Evolutionary conservation across 805 yeast species (phyloP).

Genomic region (Zygotorulaspora florentina): DNA sequence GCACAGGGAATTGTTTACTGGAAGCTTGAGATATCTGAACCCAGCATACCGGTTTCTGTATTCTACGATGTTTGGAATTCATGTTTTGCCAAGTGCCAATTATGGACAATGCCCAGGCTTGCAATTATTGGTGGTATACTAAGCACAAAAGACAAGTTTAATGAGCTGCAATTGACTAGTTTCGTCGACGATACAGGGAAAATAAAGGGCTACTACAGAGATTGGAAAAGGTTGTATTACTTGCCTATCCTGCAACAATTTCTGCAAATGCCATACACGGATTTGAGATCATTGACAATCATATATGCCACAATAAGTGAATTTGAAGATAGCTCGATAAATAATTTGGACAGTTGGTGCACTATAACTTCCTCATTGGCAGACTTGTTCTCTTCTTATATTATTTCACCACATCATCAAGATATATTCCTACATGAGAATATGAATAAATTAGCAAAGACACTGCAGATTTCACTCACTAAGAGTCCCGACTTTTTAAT

Average conservation of each 20-base stretch:
- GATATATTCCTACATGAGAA: constrained; percentile 11
- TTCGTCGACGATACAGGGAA: constrained; percentile 27
- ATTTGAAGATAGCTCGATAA: constrained; percentile 3
- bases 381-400: constrained; percentile 11
- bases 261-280: neutral
- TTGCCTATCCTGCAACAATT: constrained; percentile 24
- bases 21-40: constrained; percentile 34
- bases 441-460: constrained; percentile 22
- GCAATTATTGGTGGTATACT: constrained; percentile 27
- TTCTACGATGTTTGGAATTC: constrained; percentile 27
- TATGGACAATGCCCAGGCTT: constrained; percentile 24
- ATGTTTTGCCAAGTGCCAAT: constrained; percentile 11
- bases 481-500: constrained; percentile 3
- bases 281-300: constrained; percentile 5
- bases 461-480: constrained; percentile 17
- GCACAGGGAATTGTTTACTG: constrained; percentile 24
- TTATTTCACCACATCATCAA: constrained; percentile 4
- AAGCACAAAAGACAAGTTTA: constrained; percentile 17
- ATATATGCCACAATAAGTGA: constrained; percentile 16
- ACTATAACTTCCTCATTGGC: constrained; percentile 14
- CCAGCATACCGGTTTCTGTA: constrained; percentile 18
- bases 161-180: constrained; percentile 14
- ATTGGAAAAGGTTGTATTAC: constrained; percentile 22
- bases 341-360: constrained; percentile 15
- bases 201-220: constrained; percentile 11